A percentile compares a stretch with the other conserved stretches of the same genome.
Conservation (phyloP, 768 basidiomycete species). For the Hericium erinaceus region DNA sequence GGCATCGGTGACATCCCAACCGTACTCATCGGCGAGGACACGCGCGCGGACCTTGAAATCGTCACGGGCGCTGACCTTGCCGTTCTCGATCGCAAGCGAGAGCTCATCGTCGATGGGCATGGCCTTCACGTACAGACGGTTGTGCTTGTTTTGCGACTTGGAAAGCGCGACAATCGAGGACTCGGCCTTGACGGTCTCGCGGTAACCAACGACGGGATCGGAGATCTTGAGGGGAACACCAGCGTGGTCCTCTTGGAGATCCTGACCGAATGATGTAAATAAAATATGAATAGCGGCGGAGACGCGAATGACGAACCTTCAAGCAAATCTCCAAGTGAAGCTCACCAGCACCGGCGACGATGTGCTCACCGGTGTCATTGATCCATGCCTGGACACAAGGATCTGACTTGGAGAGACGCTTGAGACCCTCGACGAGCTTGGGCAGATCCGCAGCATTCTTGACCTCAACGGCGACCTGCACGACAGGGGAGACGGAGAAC, state of each 20-base stretch:
- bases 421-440: conserved; percentile 99
- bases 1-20: conserved; percentile 99
- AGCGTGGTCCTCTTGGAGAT: conserved; percentile 98
- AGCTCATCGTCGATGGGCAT: conserved; percentile 91
- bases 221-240: conserved; percentile 99
- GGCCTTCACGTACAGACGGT: conserved; percentile 93
- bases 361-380: conserved; percentile 88
- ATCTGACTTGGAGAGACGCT: conserved; percentile 99
- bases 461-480: conserved; percentile 97
- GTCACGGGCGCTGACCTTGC: conserved; percentile 82
- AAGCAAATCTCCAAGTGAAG: conserved; percentile 99
- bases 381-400: conserved; percentile 98
- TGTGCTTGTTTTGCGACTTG: conserved; percentile 99
- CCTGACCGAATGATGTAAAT: conserved; percentile 33
- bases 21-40: conserved; percentile 88
- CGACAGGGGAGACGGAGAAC: conserved; percentile 99
- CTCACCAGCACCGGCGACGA: conserved; percentile 98
- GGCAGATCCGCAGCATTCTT: conserved; percentile 99
- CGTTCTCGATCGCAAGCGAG: conserved; percentile 83
- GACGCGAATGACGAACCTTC: conserved; percentile 46
- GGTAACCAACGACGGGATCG: conserved; percentile 94
- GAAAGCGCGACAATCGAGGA: conserved; percentile 94
- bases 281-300: too few species aligned
- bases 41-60: conserved; percentile 97
- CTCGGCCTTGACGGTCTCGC: conserved; percentile 95